phyloP scores from a whole-genome alignment of 257 asterid genomes.

The Lithospermum erythrorhizon region DNA sequence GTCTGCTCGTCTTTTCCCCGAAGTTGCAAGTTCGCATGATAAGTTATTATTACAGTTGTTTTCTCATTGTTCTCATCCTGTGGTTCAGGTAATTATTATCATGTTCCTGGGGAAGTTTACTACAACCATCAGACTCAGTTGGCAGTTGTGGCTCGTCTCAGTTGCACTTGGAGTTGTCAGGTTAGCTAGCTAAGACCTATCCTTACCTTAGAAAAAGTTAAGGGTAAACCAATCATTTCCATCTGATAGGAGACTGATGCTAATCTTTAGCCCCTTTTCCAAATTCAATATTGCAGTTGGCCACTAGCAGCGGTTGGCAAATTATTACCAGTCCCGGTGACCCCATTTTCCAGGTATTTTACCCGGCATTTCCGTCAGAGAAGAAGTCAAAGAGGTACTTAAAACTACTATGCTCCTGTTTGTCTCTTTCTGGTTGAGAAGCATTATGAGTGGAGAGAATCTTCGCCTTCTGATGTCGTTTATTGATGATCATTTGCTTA shows the following conservation, averaged over 20 bases:
- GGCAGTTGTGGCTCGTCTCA: slow-evolving; percentile 93
- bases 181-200: slow-evolving; percentile 24
- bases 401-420: not conserved
- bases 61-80: not conserved
- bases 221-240: not conserved
- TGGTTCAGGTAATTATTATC: slow-evolving; percentile 58
- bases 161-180: slow-evolving; percentile 59
- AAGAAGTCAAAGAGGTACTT: slow-evolving; percentile 12
- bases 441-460: too few species aligned
- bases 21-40: not conserved
- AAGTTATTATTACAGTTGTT: not conserved
- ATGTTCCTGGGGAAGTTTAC: slow-evolving; percentile 76
- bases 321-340: slow-evolving; percentile 30
- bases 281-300: slow-evolving; percentile 22
- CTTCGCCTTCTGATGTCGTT: too few species aligned
- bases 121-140: slow-evolving; percentile 58
- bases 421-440: not conserved
- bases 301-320: slow-evolving; percentile 39
- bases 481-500: not conserved
- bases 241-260: not conserved
- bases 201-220: not conserved
- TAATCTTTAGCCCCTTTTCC: not conserved
- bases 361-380: slow-evolving; percentile 1
- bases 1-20: slow-evolving; percentile 1
- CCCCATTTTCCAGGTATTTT: slow-evolving; percentile 17